Evolutionary conservation across 768 basidiomycete genomes (phyloP), one percentile per base, ranked within the genome.

Genomic region (Paxillus rubicundulus): DNA sequence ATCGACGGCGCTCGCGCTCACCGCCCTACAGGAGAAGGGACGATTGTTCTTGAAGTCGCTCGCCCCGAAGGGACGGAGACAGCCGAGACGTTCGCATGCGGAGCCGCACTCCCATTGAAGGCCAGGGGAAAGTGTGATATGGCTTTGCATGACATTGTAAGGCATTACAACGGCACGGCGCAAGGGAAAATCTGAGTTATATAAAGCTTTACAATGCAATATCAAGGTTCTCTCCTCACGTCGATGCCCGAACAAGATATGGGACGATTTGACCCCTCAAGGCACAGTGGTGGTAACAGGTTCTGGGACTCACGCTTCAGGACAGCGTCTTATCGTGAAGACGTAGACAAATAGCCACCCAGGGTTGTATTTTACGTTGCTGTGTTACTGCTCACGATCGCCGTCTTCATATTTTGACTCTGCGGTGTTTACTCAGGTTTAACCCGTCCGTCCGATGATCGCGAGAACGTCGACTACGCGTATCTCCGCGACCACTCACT

Each of bases 81-180:
- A 8, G 13, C n/a, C 53, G 51, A 45, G 50, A 54, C 38, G n/a
- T 49, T 55, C 49, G 45, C 33, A 52, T 27, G 41, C 52, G 55
- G 53, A 63, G 54, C 30, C 49, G 24, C 20, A 68, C 50, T 44
- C 66, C 59, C n/a, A n/a, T n/a, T n/a, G n/a, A n/a, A n/a, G n/a
- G n/a, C n/a, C n/a, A n/a, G n/a, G n/a, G n/a, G n/a, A n/a, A n/a
- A n/a, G n/a, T n/a, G n/a, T n/a, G n/a, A n/a, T n/a, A n/a, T n/a
- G n/a, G n/a, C n/a, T n/a, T n/a, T n/a, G n/a, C n/a, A n/a, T n/a
- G n/a, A n/a, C n/a, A n/a, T n/a, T n/a, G n/a, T n/a, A n/a, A n/a
- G n/a, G n/a, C n/a, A n/a, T n/a, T n/a, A n/a, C n/a, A n/a, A n/a
- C n/a, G n/a, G n/a, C n/a, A n/a, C n/a, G n/a, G n/a, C n/a, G n/a